These are phyloP conservation scores for Lolium rigidum DNA, from an alignment of 176 grass and related monocot genomes.

Conservation along the genomic window DNA sequence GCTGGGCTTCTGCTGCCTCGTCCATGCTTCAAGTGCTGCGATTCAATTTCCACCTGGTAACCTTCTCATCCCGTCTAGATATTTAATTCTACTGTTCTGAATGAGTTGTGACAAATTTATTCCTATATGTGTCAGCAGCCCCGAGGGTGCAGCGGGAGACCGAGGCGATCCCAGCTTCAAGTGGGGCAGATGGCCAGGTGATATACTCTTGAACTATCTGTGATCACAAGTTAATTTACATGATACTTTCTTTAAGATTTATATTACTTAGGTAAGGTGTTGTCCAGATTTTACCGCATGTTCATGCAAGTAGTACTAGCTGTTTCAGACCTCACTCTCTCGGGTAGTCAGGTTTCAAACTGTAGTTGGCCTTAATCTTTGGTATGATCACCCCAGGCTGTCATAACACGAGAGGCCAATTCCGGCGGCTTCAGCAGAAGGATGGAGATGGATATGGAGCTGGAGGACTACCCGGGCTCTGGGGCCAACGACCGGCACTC, in stretches of 20 bases:
- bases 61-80: background rate
- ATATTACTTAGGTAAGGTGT: background rate
- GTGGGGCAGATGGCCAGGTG: constrained; percentile 28
- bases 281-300: background rate
- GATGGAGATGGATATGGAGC: constrained; percentile 33
- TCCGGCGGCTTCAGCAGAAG: background rate
- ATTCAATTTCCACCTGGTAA: constrained; percentile 33
- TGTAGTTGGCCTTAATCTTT: background rate
- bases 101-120: background rate
- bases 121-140: constrained; percentile 4
- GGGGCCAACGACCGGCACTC: constrained; percentile 72
- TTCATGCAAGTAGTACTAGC: background rate
- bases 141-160: background rate
- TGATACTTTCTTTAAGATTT: background rate
- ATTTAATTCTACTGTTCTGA: background rate
- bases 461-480: constrained; percentile 71
- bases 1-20: constrained; percentile 41
- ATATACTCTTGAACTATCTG: background rate
- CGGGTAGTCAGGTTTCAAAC: background rate
- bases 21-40: constrained; percentile 33
- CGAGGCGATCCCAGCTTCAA: background rate
- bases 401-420: background rate
- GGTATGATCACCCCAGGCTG: constrained; percentile 10
- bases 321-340: background rate
- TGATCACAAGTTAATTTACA: background rate